A percentile compares a stretch with the other conserved stretches of the same genome.
These are phyloP conservation scores for Chaetomiaceae sp. DNA, from an alignment of 2,329 filamentous ascomycete species.

Conservation along the genomic window DNA sequence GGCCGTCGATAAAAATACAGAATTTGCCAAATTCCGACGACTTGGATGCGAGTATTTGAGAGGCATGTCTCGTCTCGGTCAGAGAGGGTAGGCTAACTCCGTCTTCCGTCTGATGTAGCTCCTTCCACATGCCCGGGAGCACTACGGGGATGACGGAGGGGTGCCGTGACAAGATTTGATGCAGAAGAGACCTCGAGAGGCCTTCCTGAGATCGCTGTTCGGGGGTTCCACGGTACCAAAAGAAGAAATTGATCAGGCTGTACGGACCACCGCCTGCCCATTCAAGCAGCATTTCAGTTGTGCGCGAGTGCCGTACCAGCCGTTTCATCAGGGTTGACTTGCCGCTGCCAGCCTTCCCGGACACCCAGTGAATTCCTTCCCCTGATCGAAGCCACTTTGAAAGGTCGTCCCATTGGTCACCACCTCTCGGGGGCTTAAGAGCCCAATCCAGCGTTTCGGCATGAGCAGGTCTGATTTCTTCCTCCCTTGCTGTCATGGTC, in stretches of 20 bases:
- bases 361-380: slow-evolving; percentile 16
- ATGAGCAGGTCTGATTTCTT: slow-evolving; percentile 5
- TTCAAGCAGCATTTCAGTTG: slow-evolving; percentile 7
- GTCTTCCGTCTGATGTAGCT: background rate
- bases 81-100: background rate
- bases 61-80: no score
- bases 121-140: slow-evolving; percentile 19
- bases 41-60: background rate
- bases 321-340: slow-evolving; percentile 30
- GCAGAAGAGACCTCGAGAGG: slow-evolving; percentile 21
- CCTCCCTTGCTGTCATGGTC: slow-evolving; percentile 12
- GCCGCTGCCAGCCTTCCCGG: slow-evolving; percentile 28
- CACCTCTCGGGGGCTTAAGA: background rate
- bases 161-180: slow-evolving; percentile 19
- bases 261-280: slow-evolving; percentile 17
- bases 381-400: slow-evolving; percentile 11
- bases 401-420: slow-evolving; percentile 10
- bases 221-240: slow-evolving; percentile 24
- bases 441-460: slow-evolving; percentile 6
- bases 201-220: slow-evolving; percentile 24
- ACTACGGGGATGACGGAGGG: slow-evolving; percentile 14
- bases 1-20: slow-evolving; percentile 24
- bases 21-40: background rate
- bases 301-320: slow-evolving; percentile 14
- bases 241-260: slow-evolving; percentile 22